Evolutionary conservation across 2,329 filamentous ascomycete species (phyloP), one percentile per base, ranked within the genome.

Genomic region (Leptodontidium sp.): DNA sequence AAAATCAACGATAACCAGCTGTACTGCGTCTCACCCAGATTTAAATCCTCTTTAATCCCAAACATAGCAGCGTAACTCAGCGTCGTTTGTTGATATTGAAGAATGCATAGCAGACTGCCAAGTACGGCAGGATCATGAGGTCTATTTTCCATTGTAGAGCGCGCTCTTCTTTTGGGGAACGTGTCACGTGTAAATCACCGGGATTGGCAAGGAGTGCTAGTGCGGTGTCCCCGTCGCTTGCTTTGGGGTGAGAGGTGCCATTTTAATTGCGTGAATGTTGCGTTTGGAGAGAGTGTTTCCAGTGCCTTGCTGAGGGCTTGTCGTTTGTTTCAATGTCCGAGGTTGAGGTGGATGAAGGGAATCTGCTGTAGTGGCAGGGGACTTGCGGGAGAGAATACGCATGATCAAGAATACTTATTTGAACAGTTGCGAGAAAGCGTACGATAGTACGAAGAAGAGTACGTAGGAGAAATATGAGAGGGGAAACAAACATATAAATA

Each of bases 51-150:
- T 26, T 80, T 78, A 59, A 88, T 86, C 0, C 85, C 85, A 71
- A 88, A 87, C 32, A 88, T 85, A 2, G 86, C 86, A 0, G 87
- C 86, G 72, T 87, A 88, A 32, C 80, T 83, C 15, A 86, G 74
- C 0, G 82, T 86, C 0, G 84, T 86, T 86, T 75, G 26, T 75
- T 71, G 50, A 73, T 70, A 61, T 71, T 68, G 35, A 80, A 80
- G 74, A 86, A 86, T 0, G 83, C 82, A 75, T 86, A 86, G 71
- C 84, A 86, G 57, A 87, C 83, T 1, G 82, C 83, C 47, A 87
- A 75, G 68, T 85, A 85, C 2, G 87, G 87, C n/a, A 89, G 70
- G 69, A 89, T 87, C 82, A 87, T 86, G 5, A 84, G 79, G 71
- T 89, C 87, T 65, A 89, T 86, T 76, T 88, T 89, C 72, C 40